Evolutionary conservation across 805 yeast genomes (phyloP), one percentile per base, ranked within the genome.

Genomic region (Ogataea nakhonphanomensis): DNA sequence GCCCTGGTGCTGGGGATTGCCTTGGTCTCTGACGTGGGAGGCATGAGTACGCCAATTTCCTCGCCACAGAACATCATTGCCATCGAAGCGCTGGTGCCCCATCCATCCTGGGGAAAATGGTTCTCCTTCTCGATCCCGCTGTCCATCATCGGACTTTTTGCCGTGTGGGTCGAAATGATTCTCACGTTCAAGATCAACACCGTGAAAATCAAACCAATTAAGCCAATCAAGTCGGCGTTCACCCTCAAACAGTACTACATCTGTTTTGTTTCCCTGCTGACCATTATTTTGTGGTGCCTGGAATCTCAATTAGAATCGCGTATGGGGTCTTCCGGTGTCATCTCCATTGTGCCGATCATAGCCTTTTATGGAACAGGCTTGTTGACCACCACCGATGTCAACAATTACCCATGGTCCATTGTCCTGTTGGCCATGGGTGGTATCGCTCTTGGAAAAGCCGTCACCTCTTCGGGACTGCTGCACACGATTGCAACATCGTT

Each of bases 101-200:
- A 63, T 33, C 79, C 79, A 7, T 63, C 71, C 3, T 74, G 79
- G 79, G 79, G 78, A 14, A 68, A 74, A 48, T 74, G 79, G 79
- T 74, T 74, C 53, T 73, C 70, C 7, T 64, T 74, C 44, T 70
- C 78, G 2, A 56, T 73, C 27, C 79, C 79, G 3, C 66, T 71
- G 4, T 66, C 72, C 45, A 44, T 69, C 1, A 43, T 73, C 14
- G 62, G 71, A 13, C 58, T 72, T 38, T 39, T 70, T 13, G 55
- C 70, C 43, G 57, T 58, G 59, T 72, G 67, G 65, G 71, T 58
- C 55, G 74, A 64, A 65, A 74, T 81, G 57, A 57, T 77, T 33
- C 62, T 77, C 4, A 78, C 83, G 37, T 78, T 78, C 57, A 66
- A 76, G 25, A 67, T 74, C 33, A 70, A 70, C 41, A 53, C 59